These are phyloP conservation scores for Clonostachys chloroleuca DNA, from an alignment of 2,329 filamentous ascomycete genomes.

Conservation along the genomic window DNA sequence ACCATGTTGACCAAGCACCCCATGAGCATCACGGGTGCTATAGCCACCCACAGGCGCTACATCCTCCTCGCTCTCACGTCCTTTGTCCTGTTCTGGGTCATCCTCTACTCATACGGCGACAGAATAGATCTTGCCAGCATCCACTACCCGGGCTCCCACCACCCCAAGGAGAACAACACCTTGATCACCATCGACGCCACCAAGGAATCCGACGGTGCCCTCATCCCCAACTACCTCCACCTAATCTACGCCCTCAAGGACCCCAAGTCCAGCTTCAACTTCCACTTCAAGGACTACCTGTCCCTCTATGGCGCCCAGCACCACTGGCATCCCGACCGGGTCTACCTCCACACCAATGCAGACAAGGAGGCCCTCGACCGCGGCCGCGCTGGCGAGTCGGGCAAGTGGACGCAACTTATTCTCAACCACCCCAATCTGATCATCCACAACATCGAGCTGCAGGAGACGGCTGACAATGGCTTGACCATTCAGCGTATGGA, in stretches of 20 bases:
- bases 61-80: too few species aligned
- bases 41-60: too few species aligned
- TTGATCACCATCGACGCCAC: too few species aligned
- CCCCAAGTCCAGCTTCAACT: background rate
- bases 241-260: background rate
- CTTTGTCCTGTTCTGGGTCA: too few species aligned
- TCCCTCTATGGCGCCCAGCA: background rate
- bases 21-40: too few species aligned
- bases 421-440: too few species aligned
- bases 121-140: too few species aligned
- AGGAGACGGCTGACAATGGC: slow-evolving; percentile 7
- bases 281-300: background rate
- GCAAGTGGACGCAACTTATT: background rate
- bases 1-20: too few species aligned
- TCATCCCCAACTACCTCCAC: background rate
- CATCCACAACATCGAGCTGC: slow-evolving; percentile 24
- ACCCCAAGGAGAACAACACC: too few species aligned
- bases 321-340: background rate
- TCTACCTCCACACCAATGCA: background rate
- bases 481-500: slow-evolving; percentile 5
- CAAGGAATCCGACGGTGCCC: too few species aligned
- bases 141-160: too few species aligned
- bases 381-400: background rate
- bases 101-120: too few species aligned
- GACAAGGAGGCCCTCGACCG: background rate